Conservation (phyloP, 179 eudicot genomes). For the Beta corolliflora region DNA sequence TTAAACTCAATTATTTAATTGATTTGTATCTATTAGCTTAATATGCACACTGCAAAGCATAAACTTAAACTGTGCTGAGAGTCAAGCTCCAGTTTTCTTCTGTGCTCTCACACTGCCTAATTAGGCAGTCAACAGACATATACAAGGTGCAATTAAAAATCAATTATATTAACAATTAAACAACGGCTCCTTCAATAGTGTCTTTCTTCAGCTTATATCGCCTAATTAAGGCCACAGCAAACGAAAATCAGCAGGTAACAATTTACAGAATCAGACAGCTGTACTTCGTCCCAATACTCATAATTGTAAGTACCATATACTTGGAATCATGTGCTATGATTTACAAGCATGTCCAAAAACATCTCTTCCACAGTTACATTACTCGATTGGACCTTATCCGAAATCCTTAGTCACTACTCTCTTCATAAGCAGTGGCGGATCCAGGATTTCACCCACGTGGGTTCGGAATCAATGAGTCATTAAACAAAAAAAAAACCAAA, state of each 20-base stretch:
- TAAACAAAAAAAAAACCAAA: no score
- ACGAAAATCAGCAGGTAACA: background rate
- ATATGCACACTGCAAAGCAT: background rate
- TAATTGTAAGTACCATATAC: background rate
- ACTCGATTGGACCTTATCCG: constrained; percentile 1
- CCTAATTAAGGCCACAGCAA: background rate
- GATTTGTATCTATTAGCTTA: no score
- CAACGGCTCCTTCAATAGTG: no score
- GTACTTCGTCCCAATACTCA: background rate
- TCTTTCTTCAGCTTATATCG: background rate
- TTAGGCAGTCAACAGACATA: background rate
- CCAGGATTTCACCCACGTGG: no score
- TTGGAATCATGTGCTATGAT: background rate
- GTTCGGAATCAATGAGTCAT: no score
- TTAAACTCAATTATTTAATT: no score
- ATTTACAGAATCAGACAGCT: background rate
- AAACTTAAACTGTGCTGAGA: background rate
- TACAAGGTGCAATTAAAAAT: background rate
- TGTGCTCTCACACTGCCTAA: background rate
- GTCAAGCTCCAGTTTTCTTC: background rate
- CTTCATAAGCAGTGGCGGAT: no score
- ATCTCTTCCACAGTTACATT: constrained; percentile 13
- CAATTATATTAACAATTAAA: background rate
- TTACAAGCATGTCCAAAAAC: background rate
- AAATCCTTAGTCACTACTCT: constrained; percentile 15